These are phyloP conservation scores for Fraxinus pennsylvanica DNA, from an alignment of 257 asterid genomes.

Conservation along the genomic window DNA sequence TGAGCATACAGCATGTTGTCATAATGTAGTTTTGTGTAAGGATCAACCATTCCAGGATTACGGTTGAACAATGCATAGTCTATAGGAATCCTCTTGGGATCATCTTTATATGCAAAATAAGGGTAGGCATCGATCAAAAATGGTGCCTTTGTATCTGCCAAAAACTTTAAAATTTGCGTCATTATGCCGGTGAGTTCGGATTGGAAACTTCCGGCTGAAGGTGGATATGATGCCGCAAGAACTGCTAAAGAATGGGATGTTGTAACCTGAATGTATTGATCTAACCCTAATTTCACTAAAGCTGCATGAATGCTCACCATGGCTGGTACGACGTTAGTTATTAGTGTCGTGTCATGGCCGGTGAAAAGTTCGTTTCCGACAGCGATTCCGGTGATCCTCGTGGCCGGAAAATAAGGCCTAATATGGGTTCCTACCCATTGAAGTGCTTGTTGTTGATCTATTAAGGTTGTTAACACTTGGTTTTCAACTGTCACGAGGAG, in stretches of 20 bases:
- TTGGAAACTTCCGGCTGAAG: constrained; percentile 74
- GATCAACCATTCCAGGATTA: constrained; percentile 68
- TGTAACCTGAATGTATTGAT: constrained; percentile 59
- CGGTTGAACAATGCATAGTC: constrained; percentile 74
- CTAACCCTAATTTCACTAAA: constrained; percentile 45
- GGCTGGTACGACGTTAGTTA: constrained; percentile 66
- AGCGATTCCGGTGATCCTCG: constrained; percentile 42
- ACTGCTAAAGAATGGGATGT: constrained; percentile 71
- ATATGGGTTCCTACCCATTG: constrained; percentile 43
- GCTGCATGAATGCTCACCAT: constrained; percentile 74
- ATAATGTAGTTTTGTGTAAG: constrained; percentile 56
- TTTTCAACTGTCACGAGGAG: constrained; percentile 43
- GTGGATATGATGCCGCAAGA: constrained; percentile 69
- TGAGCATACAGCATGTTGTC: constrained; percentile 92
- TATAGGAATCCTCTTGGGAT: constrained; percentile 48
- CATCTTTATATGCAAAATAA: constrained; percentile 78
- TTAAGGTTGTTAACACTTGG: constrained; percentile 32
- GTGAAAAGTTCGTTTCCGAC: constrained; percentile 52
- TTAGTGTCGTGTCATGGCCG: constrained; percentile 57
- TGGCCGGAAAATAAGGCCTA: constrained; percentile 42
- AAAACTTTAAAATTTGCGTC: constrained; percentile 61
- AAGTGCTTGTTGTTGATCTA: constrained; percentile 38
- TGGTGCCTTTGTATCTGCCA: constrained; percentile 59
- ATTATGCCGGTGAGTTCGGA: constrained; percentile 50
- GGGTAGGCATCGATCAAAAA: constrained; percentile 96